Evolutionary conservation across 371 early-diverging fungal species (phyloP).

Genomic region (Phascolomyces articulosus): DNA sequence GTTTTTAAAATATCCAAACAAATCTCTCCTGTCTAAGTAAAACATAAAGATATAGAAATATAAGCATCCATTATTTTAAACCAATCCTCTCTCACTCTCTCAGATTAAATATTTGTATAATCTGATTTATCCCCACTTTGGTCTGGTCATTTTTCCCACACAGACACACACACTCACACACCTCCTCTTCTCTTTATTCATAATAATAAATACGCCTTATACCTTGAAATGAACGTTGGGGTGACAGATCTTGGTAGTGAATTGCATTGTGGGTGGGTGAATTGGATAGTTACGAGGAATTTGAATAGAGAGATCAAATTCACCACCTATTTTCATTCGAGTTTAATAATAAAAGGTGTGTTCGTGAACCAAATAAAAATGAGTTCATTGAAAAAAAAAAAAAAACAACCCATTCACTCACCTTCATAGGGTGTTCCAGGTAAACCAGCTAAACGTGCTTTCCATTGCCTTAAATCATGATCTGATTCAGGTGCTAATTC

Average conservation of each 20-base stretch:
- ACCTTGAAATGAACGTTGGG: conserved; percentile 82
- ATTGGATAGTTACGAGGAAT: conserved; percentile 74
- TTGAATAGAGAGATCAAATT: conserved; percentile 59
- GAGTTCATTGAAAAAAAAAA: too few relatives aligned
- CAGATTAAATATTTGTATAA: too few relatives aligned
- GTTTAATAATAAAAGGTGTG: too few relatives aligned
- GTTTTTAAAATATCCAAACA: conserved; percentile 84
- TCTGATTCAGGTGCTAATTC: conserved; percentile 68
- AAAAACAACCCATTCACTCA: conserved; percentile 9
- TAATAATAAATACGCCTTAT: conserved; percentile 9
- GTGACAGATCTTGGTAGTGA: conserved; percentile 82
- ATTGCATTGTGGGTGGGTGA: conserved; percentile 70
- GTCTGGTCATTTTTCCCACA: too few relatives aligned
- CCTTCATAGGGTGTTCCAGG: conserved; percentile 86
- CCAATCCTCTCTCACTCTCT: too few relatives aligned
- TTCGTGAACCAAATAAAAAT: too few relatives aligned
- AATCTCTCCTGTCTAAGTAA: conserved; percentile 84
- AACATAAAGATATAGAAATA: too few relatives aligned
- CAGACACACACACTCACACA: too few relatives aligned
- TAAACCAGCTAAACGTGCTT: conserved; percentile 83
- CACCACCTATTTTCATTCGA: conserved; percentile 47
- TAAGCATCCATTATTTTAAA: too few relatives aligned
- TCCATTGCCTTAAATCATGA: conserved; percentile 88
- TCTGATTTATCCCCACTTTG: too few relatives aligned
- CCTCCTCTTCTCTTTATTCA: not conserved